phyloP scores from a whole-genome alignment of 208 protist species.

The Leishmania arabica region DNA sequence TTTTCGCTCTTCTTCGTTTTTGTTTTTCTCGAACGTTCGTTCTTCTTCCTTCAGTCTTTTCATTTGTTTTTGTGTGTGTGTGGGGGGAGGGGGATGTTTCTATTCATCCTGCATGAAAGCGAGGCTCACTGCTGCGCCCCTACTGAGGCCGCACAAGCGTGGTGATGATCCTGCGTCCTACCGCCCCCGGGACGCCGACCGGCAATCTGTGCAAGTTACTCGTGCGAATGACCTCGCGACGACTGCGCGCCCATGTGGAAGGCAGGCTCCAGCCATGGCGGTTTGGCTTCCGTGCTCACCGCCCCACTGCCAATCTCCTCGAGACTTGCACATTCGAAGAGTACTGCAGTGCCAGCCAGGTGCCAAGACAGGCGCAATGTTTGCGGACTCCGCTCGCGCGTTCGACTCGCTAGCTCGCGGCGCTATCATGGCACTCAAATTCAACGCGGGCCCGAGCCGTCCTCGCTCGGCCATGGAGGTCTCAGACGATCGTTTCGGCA shows the following conservation, averaged over 20 bases:
- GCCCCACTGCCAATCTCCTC: background rate
- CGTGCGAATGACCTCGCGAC: background rate
- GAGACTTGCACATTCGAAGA: background rate
- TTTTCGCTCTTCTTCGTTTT: background rate
- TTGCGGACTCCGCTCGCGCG: background rate
- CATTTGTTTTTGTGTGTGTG: background rate
- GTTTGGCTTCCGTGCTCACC: background rate
- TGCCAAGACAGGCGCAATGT: background rate
- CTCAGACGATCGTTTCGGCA: background rate
- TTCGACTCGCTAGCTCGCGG: background rate
- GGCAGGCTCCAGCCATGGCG: background rate
- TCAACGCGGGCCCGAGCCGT: background rate
- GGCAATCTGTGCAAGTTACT: background rate
- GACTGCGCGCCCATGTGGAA: background rate
- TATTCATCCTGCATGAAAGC: background rate
- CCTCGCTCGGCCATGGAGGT: background rate
- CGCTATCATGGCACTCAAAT: background rate
- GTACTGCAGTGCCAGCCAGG: background rate
- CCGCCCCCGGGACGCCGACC: background rate
- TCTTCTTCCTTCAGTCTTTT: background rate
- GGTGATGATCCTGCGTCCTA: background rate
- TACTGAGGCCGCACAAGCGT: background rate
- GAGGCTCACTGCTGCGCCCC: background rate
- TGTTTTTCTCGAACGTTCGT: background rate
- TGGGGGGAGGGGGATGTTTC: too few relatives aligned